Conservation (phyloP, 257 asterid genomes). For the Solanum gracilifrons region DNA sequence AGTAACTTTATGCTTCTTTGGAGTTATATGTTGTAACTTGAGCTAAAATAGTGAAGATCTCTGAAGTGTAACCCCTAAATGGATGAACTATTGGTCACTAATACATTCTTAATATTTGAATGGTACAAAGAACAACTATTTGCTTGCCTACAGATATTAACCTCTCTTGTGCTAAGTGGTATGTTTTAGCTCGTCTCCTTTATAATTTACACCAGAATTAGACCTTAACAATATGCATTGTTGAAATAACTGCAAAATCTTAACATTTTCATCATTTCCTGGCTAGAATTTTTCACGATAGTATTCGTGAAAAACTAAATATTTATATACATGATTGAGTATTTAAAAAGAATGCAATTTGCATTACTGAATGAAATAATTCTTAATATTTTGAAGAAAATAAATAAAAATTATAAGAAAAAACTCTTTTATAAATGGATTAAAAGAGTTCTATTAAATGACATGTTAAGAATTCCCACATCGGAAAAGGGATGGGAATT, state of each 20-base stretch:
- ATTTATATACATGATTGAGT: not conserved
- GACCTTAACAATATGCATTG: not conserved
- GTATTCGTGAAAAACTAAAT: not conserved
- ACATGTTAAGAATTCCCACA: too few species aligned
- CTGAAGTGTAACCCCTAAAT: not conserved
- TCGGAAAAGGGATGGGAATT: too few species aligned
- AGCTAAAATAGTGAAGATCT: not conserved
- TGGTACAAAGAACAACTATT: too few species aligned
- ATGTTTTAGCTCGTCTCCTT: too few species aligned
- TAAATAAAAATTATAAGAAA: not conserved
- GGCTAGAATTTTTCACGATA: not conserved
- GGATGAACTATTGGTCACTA: too few species aligned
- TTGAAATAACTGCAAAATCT: not conserved
- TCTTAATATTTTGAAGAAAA: not conserved
- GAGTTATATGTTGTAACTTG: too few species aligned
- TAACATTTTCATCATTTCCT: too few species aligned
- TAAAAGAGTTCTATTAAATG: not conserved
- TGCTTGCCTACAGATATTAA: too few species aligned
- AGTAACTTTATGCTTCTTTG: not conserved
- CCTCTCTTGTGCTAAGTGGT: too few species aligned
- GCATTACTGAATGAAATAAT: not conserved
- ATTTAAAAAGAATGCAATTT: not conserved
- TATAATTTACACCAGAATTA: too few species aligned
- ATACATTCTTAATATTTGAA: too few species aligned
- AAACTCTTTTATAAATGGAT: not conserved